A percentile compares a stretch with the other conserved stretches of the same genome.
These are phyloP conservation scores for Clonostachys byssicola DNA, from an alignment of 2,329 filamentous ascomycete genomes.

Conservation along the genomic window DNA sequence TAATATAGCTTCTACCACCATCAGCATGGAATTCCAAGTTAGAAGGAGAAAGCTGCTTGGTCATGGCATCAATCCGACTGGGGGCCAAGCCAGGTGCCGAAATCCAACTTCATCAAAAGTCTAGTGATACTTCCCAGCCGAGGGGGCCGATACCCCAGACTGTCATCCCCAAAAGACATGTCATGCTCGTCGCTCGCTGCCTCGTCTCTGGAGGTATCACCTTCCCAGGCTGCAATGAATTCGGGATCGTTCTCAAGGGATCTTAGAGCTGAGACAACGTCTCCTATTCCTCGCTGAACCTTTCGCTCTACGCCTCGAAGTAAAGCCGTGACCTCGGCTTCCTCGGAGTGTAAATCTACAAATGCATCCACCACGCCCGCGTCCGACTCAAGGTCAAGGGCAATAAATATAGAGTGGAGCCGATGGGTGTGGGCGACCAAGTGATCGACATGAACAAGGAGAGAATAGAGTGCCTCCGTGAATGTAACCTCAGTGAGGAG, in stretches of 20 bases:
- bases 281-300: conserved; percentile 65
- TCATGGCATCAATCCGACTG: conserved; percentile 1
- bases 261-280: conserved; percentile 55
- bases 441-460: conserved; percentile 74
- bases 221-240: conserved; percentile 40
- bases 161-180: conserved; percentile 32
- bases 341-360: conserved; percentile 68
- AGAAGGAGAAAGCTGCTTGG: no score
- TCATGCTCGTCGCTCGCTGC: conserved; percentile 21
- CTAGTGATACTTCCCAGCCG: conserved; percentile 78
- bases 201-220: conserved; percentile 28
- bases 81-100: conserved; percentile 51
- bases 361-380: conserved; percentile 77
- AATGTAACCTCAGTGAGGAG: conserved; percentile 62
- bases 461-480: conserved; percentile 59
- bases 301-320: conserved; percentile 59
- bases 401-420: conserved; percentile 71
- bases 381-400: conserved; percentile 76
- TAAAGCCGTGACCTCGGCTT: conserved; percentile 60
- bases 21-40: no score
- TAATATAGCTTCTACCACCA: no score
- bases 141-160: conserved; percentile 57
- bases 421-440: conserved; percentile 74
- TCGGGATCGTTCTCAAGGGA: conserved; percentile 35
- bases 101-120: conserved; percentile 87